Conservation (phyloP, 805 yeast species). For the Blastobotrys attinorum region DNA sequence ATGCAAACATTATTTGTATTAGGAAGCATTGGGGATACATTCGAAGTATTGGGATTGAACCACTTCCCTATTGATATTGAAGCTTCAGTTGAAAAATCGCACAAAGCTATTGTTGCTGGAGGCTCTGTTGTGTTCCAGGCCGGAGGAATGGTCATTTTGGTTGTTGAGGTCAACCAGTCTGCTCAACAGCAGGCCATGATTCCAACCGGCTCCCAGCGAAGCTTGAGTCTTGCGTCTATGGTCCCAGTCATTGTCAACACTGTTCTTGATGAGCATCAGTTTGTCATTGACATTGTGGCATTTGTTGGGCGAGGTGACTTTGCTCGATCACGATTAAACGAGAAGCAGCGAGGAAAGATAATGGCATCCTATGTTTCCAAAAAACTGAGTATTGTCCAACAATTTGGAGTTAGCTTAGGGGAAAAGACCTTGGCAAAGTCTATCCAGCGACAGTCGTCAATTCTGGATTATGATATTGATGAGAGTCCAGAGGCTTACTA, state of each 20-base stretch:
- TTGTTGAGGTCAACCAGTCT: slow-evolving; percentile 46
- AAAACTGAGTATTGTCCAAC: slow-evolving; percentile 28
- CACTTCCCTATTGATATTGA: slow-evolving; percentile 87
- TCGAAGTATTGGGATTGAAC: slow-evolving; percentile 85
- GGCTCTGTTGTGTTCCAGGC: slow-evolving; percentile 66
- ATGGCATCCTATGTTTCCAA: slow-evolving; percentile 49
- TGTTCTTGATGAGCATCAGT: slow-evolving; percentile 70
- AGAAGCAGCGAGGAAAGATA: slow-evolving; percentile 67
- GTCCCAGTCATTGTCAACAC: slow-evolving; percentile 79
- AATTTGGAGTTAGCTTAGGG: slow-evolving; percentile 20
- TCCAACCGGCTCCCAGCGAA: neutral
- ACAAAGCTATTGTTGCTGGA: slow-evolving; percentile 34
- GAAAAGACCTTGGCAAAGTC: slow-evolving; percentile 14
- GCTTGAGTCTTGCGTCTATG: slow-evolving; percentile 50
- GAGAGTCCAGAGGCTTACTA: neutral
- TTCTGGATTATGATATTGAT: neutral
- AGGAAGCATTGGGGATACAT: slow-evolving; percentile 78
- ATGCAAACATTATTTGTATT: slow-evolving; percentile 77
- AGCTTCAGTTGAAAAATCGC: slow-evolving; percentile 48
- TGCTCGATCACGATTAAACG: slow-evolving; percentile 65
- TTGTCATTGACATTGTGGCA: slow-evolving; percentile 75
- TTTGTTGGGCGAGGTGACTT: slow-evolving; percentile 59
- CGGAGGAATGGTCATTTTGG: slow-evolving; percentile 68
- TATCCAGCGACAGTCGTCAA: slow-evolving; percentile 1
- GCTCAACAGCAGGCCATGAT: slow-evolving; percentile 16